These are phyloP conservation scores for Diplodia scrobiculata DNA, from an alignment of 2,329 filamentous ascomycete species.

Conservation along the genomic window DNA sequence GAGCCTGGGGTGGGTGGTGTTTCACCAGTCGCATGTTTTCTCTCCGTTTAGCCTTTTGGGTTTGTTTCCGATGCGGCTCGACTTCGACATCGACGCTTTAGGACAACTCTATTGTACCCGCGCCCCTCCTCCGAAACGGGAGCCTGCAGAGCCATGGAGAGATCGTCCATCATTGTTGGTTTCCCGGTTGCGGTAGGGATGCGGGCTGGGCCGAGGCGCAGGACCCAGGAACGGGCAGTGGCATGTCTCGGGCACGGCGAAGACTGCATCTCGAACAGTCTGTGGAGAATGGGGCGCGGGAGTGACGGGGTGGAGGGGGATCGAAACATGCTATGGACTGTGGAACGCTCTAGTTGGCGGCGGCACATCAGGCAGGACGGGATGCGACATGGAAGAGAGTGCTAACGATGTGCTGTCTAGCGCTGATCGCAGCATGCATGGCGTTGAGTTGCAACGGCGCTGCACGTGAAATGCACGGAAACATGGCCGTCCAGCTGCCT, in stretches of 20 bases:
- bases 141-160: not conserved
- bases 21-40: conserved; percentile 4
- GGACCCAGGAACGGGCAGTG: not conserved
- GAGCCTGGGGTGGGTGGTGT: not conserved
- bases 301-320: not conserved
- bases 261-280: conserved; percentile 14
- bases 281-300: not conserved
- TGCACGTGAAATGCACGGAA: not conserved
- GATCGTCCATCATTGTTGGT: not conserved
- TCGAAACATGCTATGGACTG: not conserved
- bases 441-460: not conserved
- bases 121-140: not conserved
- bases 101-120: no score
- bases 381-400: not conserved
- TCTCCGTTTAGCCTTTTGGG: conserved; percentile 12
- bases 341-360: no score
- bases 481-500: no score
- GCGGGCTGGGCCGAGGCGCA: not conserved
- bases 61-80: conserved; percentile 13
- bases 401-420: not conserved
- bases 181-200: not conserved
- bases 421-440: not conserved
- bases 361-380: not conserved
- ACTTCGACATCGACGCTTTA: not conserved
- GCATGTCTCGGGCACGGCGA: not conserved